A percentile compares a stretch with the other conserved stretches of the same genome.
These are phyloP conservation scores for Coniella lustricola DNA, from an alignment of 2,329 filamentous ascomycete species.

Conservation along the genomic window DNA sequence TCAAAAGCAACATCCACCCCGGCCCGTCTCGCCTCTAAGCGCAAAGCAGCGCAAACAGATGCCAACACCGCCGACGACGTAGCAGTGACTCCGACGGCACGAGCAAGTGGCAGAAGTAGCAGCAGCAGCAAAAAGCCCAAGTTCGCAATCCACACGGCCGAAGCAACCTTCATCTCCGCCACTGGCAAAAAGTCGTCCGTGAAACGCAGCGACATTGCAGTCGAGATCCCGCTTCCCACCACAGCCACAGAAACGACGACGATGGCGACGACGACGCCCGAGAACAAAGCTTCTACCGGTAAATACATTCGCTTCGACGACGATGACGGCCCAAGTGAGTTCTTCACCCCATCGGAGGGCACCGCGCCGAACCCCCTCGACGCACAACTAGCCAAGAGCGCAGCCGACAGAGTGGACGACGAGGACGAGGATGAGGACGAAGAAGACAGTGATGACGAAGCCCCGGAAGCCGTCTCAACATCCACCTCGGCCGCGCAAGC, in stretches of 20 bases:
- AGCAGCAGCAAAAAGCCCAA: constrained; percentile 16
- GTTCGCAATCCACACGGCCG: constrained; percentile 19
- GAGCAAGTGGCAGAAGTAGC: not conserved
- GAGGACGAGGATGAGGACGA: constrained; percentile 29
- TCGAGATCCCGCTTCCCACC: constrained; percentile 13
- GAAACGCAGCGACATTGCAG: constrained; percentile 14
- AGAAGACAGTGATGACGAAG: constrained; percentile 45
- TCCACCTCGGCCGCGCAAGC: constrained; percentile 36
- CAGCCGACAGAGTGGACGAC: constrained; percentile 19
- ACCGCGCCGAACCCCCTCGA: constrained; percentile 21
- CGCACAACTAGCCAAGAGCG: constrained; percentile 15
- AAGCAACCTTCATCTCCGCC: constrained; percentile 9
- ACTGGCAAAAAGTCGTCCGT: constrained; percentile 15
- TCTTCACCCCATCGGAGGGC: constrained; percentile 25
- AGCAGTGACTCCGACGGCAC: not conserved
- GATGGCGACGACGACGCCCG: constrained; percentile 4
- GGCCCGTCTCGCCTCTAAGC: constrained; percentile 7
- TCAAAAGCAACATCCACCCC: constrained; percentile 2
- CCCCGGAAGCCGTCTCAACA: constrained; percentile 53
- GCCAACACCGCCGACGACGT: too few species aligned
- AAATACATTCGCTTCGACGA: constrained; percentile 26
- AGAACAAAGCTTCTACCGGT: not conserved
- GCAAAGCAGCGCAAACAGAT: constrained; percentile 6
- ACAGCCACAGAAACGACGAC: constrained; percentile 21
- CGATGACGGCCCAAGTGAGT: constrained; percentile 20